phyloP scores from a whole-genome alignment of 495 filamentous ascomycete species.

The Daldinia caldariorum region DNA sequence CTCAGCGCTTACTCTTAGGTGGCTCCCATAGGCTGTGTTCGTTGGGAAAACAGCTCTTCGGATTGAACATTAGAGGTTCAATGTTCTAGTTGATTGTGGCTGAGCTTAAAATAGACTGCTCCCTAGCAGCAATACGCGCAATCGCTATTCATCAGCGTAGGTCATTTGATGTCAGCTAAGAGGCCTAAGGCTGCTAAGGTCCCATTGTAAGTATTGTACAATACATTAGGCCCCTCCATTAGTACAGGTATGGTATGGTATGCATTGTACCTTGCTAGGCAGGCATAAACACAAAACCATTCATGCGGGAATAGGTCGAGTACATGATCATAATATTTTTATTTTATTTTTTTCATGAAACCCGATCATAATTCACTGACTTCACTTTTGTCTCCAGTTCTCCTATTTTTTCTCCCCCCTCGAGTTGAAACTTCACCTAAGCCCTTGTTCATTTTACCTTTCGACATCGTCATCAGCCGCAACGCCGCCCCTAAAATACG shows the following conservation, averaged over 20 bases:
- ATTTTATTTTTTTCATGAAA: background rate
- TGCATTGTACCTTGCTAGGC: constrained; percentile 16
- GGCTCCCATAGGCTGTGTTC: constrained; percentile 31
- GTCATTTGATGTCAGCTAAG: constrained; percentile 31
- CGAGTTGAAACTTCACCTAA: constrained; percentile 10
- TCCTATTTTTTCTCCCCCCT: background rate
- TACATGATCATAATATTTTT: constrained; percentile 17
- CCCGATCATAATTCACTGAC: background rate
- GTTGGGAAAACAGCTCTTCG: background rate
- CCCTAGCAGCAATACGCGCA: constrained; percentile 23
- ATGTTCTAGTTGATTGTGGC: constrained; percentile 26
- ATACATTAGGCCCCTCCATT: background rate
- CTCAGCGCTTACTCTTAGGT: constrained; percentile 24
- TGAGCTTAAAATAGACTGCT: constrained; percentile 41
- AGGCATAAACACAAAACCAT: constrained; percentile 21
- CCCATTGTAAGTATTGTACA: too few species aligned
- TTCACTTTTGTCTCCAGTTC: background rate
- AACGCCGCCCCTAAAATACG: constrained; percentile 38
- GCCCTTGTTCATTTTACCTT: constrained; percentile 13
- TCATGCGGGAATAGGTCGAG: background rate
- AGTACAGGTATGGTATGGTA: constrained; percentile 14
- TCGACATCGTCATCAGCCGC: constrained; percentile 37
- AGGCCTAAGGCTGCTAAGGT: too few species aligned
- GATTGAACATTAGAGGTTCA: background rate
- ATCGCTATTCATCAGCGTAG: constrained; percentile 33